A percentile compares a stretch with the other conserved stretches of the same genome.
Evolutionary conservation across 1,284 basidiomycete genomes (phyloP).

Genomic region (Volvariella surrecta): DNA sequence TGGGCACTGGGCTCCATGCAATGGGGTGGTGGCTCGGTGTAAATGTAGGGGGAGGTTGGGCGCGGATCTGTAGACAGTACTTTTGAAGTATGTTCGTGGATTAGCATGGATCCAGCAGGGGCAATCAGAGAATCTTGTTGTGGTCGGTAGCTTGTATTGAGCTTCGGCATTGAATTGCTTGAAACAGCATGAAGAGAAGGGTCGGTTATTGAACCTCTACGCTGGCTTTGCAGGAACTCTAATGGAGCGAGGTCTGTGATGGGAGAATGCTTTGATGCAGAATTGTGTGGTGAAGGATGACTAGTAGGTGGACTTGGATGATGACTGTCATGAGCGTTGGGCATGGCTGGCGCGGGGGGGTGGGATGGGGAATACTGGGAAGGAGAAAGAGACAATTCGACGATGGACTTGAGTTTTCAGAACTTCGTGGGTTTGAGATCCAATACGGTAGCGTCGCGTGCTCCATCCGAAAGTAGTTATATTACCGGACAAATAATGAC

Average conservation of each 20-base stretch:
- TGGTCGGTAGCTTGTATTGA: slow-evolving; percentile 20
- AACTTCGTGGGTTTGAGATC: slow-evolving; percentile 5
- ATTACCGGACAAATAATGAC: slow-evolving; percentile 21
- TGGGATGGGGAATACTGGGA: slow-evolving; percentile 6
- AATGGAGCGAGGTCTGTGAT: slow-evolving; percentile 52
- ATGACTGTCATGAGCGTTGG: background rate
- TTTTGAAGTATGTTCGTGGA: too few species aligned
- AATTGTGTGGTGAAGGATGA: slow-evolving; percentile 7
- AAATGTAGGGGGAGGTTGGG: slow-evolving; percentile 61
- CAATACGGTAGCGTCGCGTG: slow-evolving; percentile 17
- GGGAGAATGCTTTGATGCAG: slow-evolving; percentile 22
- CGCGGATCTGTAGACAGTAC: slow-evolving; percentile 30
- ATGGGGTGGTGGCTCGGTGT: slow-evolving; percentile 51
- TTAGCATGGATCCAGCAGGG: background rate
- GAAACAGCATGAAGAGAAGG: slow-evolving; percentile 61
- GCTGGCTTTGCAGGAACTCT: slow-evolving; percentile 68
- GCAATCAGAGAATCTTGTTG: background rate
- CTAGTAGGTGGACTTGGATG: background rate
- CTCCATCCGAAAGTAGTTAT: slow-evolving; percentile 3
- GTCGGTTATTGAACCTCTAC: slow-evolving; percentile 73
- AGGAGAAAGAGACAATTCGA: slow-evolving; percentile 11
- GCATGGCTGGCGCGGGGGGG: slow-evolving; percentile 8
- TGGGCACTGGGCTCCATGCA: slow-evolving; percentile 28
- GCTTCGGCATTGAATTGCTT: slow-evolving; percentile 22
- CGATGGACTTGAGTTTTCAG: slow-evolving; percentile 4